Conservation (phyloP, 371 early-diverging fungal species). For the Actinomortierella ambigua region DNA sequence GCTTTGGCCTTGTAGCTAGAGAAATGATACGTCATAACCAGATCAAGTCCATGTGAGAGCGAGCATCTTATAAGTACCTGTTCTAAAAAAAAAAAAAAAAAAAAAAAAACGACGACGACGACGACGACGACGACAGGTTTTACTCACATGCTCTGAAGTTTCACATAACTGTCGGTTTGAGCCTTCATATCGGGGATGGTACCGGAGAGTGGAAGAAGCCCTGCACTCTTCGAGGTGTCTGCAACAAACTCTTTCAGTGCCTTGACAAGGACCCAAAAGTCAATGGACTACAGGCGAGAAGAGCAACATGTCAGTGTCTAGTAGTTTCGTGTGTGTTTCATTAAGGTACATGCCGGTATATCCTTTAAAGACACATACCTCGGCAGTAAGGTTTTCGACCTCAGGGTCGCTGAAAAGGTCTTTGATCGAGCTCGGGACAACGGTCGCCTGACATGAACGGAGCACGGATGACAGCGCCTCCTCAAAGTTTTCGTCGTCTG, state of each 20-base stretch:
- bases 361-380: slow-evolving; percentile 47
- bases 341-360: not conserved
- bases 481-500: slow-evolving; percentile 87
- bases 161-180: slow-evolving; percentile 84
- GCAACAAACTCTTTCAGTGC: slow-evolving; percentile 82
- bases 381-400: slow-evolving; percentile 52
- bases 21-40: slow-evolving; percentile 2
- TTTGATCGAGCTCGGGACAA: slow-evolving; percentile 58
- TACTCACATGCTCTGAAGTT: slow-evolving; percentile 79
- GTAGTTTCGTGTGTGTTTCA: not conserved
- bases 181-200: slow-evolving; percentile 96
- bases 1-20: slow-evolving; percentile 83
- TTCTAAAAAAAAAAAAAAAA: no score
- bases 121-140: no score
- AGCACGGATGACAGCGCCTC: slow-evolving; percentile 76
- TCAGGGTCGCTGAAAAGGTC: slow-evolving; percentile 58
- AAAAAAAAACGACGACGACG: no score
- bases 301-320: no score
- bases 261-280: slow-evolving; percentile 86
- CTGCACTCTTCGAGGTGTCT: slow-evolving; percentile 64
- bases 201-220: slow-evolving; percentile 84
- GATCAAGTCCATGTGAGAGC: not conserved
- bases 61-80: not conserved
- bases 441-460: slow-evolving; percentile 47
- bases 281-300: slow-evolving; percentile 55